Evolutionary conservation across 495 filamentous ascomycete genomes (phyloP).

Genomic region (Neohortaea acidophila): DNA sequence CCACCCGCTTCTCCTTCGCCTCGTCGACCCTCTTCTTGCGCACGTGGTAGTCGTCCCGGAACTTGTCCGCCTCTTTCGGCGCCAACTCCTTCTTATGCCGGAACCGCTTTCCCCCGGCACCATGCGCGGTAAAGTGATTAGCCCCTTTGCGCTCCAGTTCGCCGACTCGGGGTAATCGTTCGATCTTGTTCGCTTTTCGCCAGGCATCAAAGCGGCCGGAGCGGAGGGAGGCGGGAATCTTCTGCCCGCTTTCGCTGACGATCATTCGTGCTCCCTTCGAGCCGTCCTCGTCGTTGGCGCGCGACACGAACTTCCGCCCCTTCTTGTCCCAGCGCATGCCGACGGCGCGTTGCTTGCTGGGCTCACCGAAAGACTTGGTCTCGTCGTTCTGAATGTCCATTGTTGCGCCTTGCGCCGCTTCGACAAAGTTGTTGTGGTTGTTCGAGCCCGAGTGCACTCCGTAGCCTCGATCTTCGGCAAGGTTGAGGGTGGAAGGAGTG

Average conservation of each 20-base stretch:
- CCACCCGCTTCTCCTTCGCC: constrained; percentile 69
- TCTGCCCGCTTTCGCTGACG: constrained; percentile 79
- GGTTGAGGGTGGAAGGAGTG: constrained; percentile 55
- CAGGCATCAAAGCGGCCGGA: constrained; percentile 86
- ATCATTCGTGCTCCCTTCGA: constrained; percentile 73
- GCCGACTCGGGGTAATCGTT: constrained; percentile 60
- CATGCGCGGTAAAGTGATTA: constrained; percentile 4
- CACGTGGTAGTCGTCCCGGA: constrained; percentile 71
- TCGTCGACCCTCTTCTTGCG: constrained; percentile 80
- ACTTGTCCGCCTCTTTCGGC: constrained; percentile 85
- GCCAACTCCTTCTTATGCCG: constrained; percentile 71
- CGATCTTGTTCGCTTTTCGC: constrained; percentile 70
- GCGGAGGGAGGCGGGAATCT: constrained; percentile 85
- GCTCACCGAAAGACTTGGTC: constrained; percentile 55
- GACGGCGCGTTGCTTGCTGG: constrained; percentile 37
- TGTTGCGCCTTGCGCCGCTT: constrained; percentile 62
- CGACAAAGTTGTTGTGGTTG: constrained; percentile 57
- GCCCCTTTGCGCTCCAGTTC: constrained; percentile 50
- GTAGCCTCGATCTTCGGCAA: constrained; percentile 79
- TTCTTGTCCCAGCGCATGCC: constrained; percentile 95
- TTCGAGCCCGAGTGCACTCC: constrained; percentile 72
- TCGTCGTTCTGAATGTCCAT: constrained; percentile 85
- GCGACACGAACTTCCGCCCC: constrained; percentile 79
- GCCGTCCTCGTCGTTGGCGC: constrained; percentile 87
- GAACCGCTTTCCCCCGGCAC: constrained; percentile 37